A percentile compares a stretch with the other conserved stretches of the same genome.
These are phyloP conservation scores for Penicillium psychrosexuale DNA, from an alignment of 2,329 filamentous ascomycete genomes.

Conservation along the genomic window DNA sequence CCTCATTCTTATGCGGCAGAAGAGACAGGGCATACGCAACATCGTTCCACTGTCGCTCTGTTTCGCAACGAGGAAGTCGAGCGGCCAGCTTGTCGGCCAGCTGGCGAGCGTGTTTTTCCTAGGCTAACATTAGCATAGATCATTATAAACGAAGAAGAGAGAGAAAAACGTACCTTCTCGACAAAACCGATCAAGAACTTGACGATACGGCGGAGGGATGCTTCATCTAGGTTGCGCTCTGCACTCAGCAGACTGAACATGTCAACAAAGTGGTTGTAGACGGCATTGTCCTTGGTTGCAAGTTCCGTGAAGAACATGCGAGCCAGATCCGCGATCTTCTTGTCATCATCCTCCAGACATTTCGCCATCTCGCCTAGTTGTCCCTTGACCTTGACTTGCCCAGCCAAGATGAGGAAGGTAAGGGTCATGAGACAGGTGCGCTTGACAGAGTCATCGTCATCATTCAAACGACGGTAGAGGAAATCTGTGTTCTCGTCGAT, in stretches of 20 bases:
- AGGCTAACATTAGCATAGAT: constrained; percentile 8
- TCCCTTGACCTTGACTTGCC: constrained; percentile 98
- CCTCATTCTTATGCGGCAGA: constrained; percentile 67
- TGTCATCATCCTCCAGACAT: constrained; percentile 94
- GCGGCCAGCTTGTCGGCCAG: constrained; percentile 89
- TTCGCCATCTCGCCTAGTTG: constrained; percentile 99
- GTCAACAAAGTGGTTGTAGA: constrained; percentile 99
- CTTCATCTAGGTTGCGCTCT: constrained; percentile 75
- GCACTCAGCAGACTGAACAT: constrained; percentile 94
- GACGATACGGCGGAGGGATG: constrained; percentile 79
- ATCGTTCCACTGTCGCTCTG: constrained; percentile 94
- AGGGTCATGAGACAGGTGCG: constrained; percentile 97
- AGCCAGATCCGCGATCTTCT: constrained; percentile 86
- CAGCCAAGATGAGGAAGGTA: constrained; percentile 93
- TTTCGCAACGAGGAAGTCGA: constrained; percentile 79
- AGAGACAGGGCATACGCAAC: constrained; percentile 88
- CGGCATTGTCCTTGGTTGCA: constrained; percentile 95
- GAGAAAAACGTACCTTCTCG: constrained; percentile 71
- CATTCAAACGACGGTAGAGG: constrained; percentile 87
- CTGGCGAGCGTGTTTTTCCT: constrained; percentile 98
- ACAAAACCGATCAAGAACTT: constrained; percentile 94
- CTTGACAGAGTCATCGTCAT: constrained; percentile 85
- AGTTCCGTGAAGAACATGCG: constrained; percentile 99
- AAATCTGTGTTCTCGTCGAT: constrained; percentile 99
- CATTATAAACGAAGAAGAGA: neutral